Percentiles rank a stretch among this genome's conserved stretches.
Evolutionary conservation across 2,329 filamentous ascomycete species (phyloP).

Genomic region (Pseudogymnoascus sp.): DNA sequence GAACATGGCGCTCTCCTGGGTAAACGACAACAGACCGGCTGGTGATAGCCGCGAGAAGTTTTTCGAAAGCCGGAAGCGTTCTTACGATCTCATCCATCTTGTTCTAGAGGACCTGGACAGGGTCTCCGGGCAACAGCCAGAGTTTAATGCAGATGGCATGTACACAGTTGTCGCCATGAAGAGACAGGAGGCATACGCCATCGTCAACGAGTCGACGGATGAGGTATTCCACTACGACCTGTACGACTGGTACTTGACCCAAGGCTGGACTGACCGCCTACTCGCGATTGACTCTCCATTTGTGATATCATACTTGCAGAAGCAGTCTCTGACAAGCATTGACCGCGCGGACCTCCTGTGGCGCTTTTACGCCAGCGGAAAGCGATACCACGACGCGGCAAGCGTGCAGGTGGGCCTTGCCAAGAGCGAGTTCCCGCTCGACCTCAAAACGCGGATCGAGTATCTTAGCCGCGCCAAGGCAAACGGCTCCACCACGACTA

Average conservation of each 20-base stretch:
- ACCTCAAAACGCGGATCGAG: constrained; percentile 78
- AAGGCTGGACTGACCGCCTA: constrained; percentile 77
- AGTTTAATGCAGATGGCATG: constrained; percentile 63
- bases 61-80: constrained; percentile 64
- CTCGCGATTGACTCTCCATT: constrained; percentile 77
- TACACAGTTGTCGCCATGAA: constrained; percentile 68
- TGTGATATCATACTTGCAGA: constrained; percentile 76
- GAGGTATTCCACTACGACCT: constrained; percentile 92
- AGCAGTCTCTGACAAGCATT: constrained; percentile 62
- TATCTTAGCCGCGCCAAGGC: constrained; percentile 86
- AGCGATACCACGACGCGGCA: constrained; percentile 78
- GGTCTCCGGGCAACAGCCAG: constrained; percentile 58
- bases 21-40: constrained; percentile 70
- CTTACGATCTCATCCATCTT: constrained; percentile 82
- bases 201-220: constrained; percentile 80
- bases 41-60: constrained; percentile 60
- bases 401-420: constrained; percentile 78
- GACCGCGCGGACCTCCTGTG: constrained; percentile 85
- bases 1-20: constrained; percentile 75
- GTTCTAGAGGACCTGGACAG: constrained; percentile 70
- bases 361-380: constrained; percentile 80
- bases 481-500: constrained; percentile 78
- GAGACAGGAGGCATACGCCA: constrained; percentile 77
- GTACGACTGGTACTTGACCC: constrained; percentile 94
- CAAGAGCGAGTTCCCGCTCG: constrained; percentile 68